Base-by-base conservation (phyloP, 2,329 filamentous ascomycete genomes). In the Sporothrix curviconia region DNA sequence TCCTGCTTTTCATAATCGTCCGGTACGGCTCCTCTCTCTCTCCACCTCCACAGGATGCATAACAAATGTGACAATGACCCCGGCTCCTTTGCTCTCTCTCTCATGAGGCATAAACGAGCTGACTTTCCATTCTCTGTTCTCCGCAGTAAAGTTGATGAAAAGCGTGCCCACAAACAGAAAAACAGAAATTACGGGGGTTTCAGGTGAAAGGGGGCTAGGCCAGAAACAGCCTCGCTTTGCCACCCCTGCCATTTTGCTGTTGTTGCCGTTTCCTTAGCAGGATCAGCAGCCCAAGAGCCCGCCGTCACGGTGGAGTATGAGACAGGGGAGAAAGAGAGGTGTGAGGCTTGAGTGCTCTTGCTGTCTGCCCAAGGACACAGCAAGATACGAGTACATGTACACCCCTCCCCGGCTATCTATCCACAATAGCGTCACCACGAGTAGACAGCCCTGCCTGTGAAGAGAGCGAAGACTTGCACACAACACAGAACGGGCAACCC, bases 161-260 rank as follows among this genome's bases (percentile, higher is more conserved):
- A 5, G 28, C 11, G 28, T 32, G 28, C 32, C 51, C 51, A 43
- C 17, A 50, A n/a, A 32, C 28, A 32, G 11, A 5, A 32, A 28
- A 28, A 30, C 43, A n/a, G 30, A 32, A 42, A 58, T 55, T 55
- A 55, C 44, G 43, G 19, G 25, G 43, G 56, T 58, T 58, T 58
- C 56, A 58, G 42, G 43, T 58, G 14, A 6, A 15, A 12, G 9
- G 42, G 28, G 36, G 39, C 53, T 51, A 47, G 28, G 19, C 49
- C 50, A 15, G 28, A 58, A 43, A 25, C 19, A 42, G 50, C 34
- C 56, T 47, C 17, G 42, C 40, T 24, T 34, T 32, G 40, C 19
- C n/a, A 54, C 22, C 36, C 56, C 55, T 57, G 47, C 37, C n/a
- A 58, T 58, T 55, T 55, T 51, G 56, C 56, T 42, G 44, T 34